Evolutionary conservation across 805 yeast genomes (phyloP).

Genomic region (Wickerhamiella kazuoi): DNA sequence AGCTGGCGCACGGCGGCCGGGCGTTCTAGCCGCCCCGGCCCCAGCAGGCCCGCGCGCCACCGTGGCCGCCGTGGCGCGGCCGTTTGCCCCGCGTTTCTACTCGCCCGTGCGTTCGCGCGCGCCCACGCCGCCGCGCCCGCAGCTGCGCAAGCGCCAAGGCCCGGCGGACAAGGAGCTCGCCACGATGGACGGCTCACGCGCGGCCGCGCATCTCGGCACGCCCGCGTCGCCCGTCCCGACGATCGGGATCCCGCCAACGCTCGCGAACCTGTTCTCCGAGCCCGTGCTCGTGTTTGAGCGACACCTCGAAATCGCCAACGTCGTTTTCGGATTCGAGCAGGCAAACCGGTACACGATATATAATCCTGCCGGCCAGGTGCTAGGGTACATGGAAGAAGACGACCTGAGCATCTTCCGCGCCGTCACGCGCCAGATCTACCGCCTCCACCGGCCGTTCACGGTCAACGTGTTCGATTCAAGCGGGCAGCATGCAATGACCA

Average conservation of each 20-base stretch:
- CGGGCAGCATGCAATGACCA: constrained; percentile 25
- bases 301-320: constrained; percentile 72
- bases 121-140: constrained; percentile 7
- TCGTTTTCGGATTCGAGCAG: constrained; percentile 81
- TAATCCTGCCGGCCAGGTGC: constrained; percentile 52
- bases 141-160: background rate
- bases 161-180: background rate
- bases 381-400: constrained; percentile 72
- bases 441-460: constrained; percentile 62
- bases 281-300: constrained; percentile 82
- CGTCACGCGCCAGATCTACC: constrained; percentile 65
- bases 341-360: constrained; percentile 57
- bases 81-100: too few relatives aligned
- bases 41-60: too few relatives aligned
- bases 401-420: constrained; percentile 53
- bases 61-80: too few relatives aligned
- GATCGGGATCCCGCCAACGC: constrained; percentile 21
- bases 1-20: too few relatives aligned
- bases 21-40: too few relatives aligned
- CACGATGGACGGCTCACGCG: constrained; percentile 1
- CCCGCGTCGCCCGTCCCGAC: constrained; percentile 1
- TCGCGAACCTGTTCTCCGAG: constrained; percentile 44
- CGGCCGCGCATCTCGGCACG: constrained; percentile 2
- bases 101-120: constrained; percentile 10
- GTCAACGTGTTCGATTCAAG: constrained; percentile 21